These are phyloP conservation scores for Solanum ahanhuiri DNA, from an alignment of 257 asterid species.

Conservation along the genomic window DNA sequence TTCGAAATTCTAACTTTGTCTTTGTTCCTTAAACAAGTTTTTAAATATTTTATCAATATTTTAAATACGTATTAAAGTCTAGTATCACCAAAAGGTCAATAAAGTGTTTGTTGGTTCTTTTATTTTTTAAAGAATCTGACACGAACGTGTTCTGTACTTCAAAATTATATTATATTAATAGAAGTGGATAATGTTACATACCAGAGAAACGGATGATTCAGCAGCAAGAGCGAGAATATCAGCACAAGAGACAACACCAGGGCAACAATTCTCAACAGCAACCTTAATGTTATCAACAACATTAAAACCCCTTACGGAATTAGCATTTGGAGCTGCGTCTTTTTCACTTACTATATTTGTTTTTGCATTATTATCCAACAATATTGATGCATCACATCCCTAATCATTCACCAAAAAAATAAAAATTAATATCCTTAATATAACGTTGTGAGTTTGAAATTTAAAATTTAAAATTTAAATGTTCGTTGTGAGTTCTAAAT, in stretches of 20 bases:
- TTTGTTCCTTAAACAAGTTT: neutral
- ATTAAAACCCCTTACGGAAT: slow-evolving; percentile 41
- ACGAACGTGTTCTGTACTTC: rapidly evolving
- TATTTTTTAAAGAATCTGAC: neutral
- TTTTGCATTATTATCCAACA: slow-evolving; percentile 38
- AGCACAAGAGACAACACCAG: slow-evolving; percentile 62
- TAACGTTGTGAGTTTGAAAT: neutral
- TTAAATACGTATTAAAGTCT: neutral
- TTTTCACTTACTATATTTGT: slow-evolving; percentile 39
- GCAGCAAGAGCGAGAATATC: slow-evolving; percentile 61
- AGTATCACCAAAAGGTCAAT: neutral
- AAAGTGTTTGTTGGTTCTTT: rapidly evolving
- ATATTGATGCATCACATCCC: slow-evolving; percentile 65
- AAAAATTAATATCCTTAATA: neutral
- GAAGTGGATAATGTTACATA: neutral
- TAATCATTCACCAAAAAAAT: neutral
- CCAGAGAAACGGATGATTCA: slow-evolving; percentile 41
- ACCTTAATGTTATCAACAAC: slow-evolving; percentile 51
- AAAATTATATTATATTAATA: neutral
- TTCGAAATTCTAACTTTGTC: neutral
- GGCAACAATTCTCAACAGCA: slow-evolving; percentile 42
- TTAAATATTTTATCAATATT: neutral
- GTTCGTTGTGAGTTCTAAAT: neutral
- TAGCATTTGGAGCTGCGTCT: slow-evolving; percentile 38
- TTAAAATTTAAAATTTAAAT: neutral